Percentiles rank a stretch among this genome's conserved stretches.
Evolutionary conservation across 2,329 filamentous ascomycete genomes (phyloP).

Genomic region (Stemphylium beticola): DNA sequence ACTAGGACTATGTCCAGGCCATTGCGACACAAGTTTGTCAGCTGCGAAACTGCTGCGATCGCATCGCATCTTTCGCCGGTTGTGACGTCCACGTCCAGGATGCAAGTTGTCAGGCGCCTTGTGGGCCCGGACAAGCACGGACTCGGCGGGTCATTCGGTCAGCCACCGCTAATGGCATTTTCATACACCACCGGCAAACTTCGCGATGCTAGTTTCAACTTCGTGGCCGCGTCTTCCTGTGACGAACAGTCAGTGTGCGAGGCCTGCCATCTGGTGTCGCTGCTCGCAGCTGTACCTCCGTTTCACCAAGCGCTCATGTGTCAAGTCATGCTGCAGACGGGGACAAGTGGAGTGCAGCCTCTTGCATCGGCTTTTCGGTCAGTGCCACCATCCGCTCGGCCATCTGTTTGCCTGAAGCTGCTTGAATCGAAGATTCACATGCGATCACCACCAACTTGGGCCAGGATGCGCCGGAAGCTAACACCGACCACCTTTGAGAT

Average conservation of each 20-base stretch:
- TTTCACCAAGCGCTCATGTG: constrained; percentile 8
- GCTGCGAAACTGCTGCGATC: constrained; percentile 30
- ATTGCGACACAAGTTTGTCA: constrained; percentile 37
- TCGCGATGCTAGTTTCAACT: background rate
- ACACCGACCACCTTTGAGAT: constrained; percentile 2
- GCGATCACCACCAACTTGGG: background rate
- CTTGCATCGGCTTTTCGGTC: constrained; percentile 17
- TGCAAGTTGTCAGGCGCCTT: constrained; percentile 11
- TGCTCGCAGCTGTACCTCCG: background rate
- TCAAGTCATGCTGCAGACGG: constrained; percentile 16
- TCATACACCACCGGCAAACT: constrained; percentile 6
- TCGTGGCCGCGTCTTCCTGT: background rate
- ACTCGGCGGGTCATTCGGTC: constrained; percentile 4
- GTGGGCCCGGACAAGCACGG: constrained; percentile 16
- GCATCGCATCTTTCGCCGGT: constrained; percentile 26
- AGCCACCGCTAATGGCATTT: constrained; percentile 15
- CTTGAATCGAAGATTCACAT: constrained; percentile 8
- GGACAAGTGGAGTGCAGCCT: constrained; percentile 8
- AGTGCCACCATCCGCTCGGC: constrained; percentile 22
- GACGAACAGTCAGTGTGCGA: background rate
- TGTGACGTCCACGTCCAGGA: constrained; percentile 15
- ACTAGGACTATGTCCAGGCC: constrained; percentile 15
- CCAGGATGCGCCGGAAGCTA: constrained; percentile 4
- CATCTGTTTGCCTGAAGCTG: background rate
- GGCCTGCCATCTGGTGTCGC: background rate